Base-by-base conservation (phyloP, 148 eudicot genomes). In the Oxyria digyna region DNA sequence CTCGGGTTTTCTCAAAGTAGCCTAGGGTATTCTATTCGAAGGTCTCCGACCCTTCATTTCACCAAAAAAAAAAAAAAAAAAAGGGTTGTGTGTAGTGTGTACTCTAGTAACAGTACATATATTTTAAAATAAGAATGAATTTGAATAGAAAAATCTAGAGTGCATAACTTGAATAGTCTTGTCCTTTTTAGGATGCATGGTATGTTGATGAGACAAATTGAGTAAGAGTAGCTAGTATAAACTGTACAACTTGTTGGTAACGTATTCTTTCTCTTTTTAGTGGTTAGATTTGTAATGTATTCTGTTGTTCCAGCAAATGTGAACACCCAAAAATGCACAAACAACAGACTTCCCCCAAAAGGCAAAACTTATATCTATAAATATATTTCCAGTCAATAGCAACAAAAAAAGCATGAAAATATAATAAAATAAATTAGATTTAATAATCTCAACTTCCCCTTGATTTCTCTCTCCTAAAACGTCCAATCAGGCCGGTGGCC, bases 401-500 rank as follows among this genome's bases (percentile, higher is more conserved):
- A 24, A 18, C 52, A 54, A 13, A 59, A 14, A 27, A 59, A 59
- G 15, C 3, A 14, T 27, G 29, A 27, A 13, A 9, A 59, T 27
- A 14, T 27, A 54, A 24, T 8, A 26, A 24, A 55, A 55, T 55
- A 11, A 55, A 24, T 0, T 26, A 59, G 23, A 24, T n/a, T 50
- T 50, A 20, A 50, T 50, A 29, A 59, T 59, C 37, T 59, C 65
- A 29, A 29, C 65, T 31, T 33, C 65, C 20, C 64, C 37, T 7
- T 24, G 15, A 18, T 0, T 29, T 59, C 65, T 59, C 65, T 59
- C 65, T 59, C 65, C 65, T 59, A 59, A 57, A 29, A 59, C 65
- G 65, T 59, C 65, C 65, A 29, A 59, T 59, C 65, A 59, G 65
- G 65, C 65, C 65, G 65, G 65, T 59, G 65, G 35, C 65, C 65